Conservation (phyloP, 2,329 filamentous ascomycete species). For the Alternaria infectoria region DNA sequence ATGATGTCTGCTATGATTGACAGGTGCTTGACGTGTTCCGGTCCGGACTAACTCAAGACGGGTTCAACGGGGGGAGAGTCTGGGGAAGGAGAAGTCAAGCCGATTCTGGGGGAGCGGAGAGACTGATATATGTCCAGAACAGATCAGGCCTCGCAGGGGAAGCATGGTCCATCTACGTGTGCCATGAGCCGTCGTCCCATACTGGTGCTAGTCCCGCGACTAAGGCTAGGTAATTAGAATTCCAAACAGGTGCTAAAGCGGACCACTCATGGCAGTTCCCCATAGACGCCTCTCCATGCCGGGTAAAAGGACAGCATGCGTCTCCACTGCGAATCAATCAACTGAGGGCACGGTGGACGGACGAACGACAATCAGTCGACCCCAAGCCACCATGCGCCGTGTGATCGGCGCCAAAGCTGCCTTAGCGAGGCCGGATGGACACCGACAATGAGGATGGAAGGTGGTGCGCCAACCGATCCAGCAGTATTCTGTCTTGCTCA, state of each 20-base stretch:
- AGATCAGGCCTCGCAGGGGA: slow-evolving; percentile 25
- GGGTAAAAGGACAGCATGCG: slow-evolving; percentile 42
- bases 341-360: slow-evolving; percentile 24
- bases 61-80: slow-evolving; percentile 14
- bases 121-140: slow-evolving; percentile 41
- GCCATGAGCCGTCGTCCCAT: slow-evolving; percentile 38
- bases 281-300: slow-evolving; percentile 38
- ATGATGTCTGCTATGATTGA: slow-evolving; percentile 36
- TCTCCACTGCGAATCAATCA: slow-evolving; percentile 29
- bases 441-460: slow-evolving; percentile 29
- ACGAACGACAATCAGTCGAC: slow-evolving; percentile 31
- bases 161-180: slow-evolving; percentile 37
- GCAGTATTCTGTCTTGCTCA: slow-evolving; percentile 13
- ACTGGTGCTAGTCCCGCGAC: slow-evolving; percentile 25
- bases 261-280: slow-evolving; percentile 38
- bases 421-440: slow-evolving; percentile 38
- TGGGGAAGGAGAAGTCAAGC: slow-evolving; percentile 29
- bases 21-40: not conserved
- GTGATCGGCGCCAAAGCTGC: slow-evolving; percentile 37
- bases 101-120: slow-evolving; percentile 37
- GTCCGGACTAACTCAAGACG: not conserved
- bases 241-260: slow-evolving; percentile 36
- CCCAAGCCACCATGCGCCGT: slow-evolving; percentile 22
- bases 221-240: slow-evolving; percentile 35
- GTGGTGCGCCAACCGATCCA: slow-evolving; percentile 26